Base-by-base conservation (phyloP, 202 grass and related monocot genomes). In the Setaria viridis region DNA sequence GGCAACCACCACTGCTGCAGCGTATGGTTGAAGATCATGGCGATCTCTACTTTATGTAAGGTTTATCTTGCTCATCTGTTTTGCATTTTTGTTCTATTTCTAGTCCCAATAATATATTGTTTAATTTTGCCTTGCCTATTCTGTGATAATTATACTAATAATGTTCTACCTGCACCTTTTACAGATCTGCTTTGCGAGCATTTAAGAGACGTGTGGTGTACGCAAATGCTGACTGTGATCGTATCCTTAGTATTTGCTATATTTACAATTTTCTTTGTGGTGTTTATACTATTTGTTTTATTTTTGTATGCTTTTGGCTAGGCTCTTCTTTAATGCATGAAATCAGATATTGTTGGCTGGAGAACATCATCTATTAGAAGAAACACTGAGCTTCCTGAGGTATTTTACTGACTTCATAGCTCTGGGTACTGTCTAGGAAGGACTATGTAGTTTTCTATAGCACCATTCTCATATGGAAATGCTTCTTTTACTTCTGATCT, bases 281-380 rank as follows among this genome's bases (percentile, higher is more conserved):
- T 77, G 7, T 50, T 57, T 19, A 9, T 80, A 65, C 62, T 72
- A 5, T 83, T 74, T 10, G 11, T 43, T 74, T 82, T 77, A 63
- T 76, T 45, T 30, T 25, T 81, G 9, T 66, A 42, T 5, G 20
- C 49, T 62, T 77, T 57, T 8, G 34, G 34, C 53, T 70, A 33
- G 25, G 25, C 12, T 57, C 25, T 90, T 92, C 86, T 77, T 92
- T 91, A 89, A 85, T 48, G 29, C 74, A 59, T 74, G 57, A 29
- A 88, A 84, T 73, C 85, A 92, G 90, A 92, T 74, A 91, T 95
- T 84, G 95, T 95, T 86, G 95, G 95, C 72, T 98, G 95, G 95
- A 91, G 95, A 87, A 95, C 95, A 72, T 98, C 95, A 43, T 98
- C 93, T 83, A 98, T 93, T 62, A 93, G 95, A 92, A 95, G 91